A percentile compares a stretch with the other conserved stretches of the same genome.
These are phyloP conservation scores for Mortierella alpina DNA, from an alignment of 192 early-diverging fungal species.

Conservation along the genomic window DNA sequence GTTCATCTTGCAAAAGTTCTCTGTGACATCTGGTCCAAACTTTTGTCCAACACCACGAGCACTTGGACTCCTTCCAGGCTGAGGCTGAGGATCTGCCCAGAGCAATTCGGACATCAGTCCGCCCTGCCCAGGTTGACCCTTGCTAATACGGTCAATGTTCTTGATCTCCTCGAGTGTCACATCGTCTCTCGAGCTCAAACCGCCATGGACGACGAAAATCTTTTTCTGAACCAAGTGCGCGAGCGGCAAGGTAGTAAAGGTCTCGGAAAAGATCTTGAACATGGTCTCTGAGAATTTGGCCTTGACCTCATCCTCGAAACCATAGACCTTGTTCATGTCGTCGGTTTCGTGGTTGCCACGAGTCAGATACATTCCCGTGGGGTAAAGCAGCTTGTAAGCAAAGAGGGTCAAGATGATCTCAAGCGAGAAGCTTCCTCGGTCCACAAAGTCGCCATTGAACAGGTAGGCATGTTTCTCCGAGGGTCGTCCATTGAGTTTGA, in stretches of 20 bases:
- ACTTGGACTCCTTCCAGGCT: constrained; percentile 84
- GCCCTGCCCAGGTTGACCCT: constrained; percentile 73
- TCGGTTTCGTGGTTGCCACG: constrained; percentile 99
- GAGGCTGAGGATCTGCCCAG: constrained; percentile 96
- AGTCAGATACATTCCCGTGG: constrained; percentile 83
- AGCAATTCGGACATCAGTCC: constrained; percentile 94
- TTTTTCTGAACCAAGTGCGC: constrained; percentile 91
- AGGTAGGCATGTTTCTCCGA: constrained; percentile 85
- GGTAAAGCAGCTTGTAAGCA: constrained; percentile 91
- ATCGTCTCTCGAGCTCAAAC: constrained; percentile 89
- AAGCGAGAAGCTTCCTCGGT: constrained; percentile 97
- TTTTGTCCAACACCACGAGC: constrained; percentile 96
- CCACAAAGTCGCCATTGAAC: constrained; percentile 99
- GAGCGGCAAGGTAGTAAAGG: constrained; percentile 94
- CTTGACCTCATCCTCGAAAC: constrained; percentile 98
- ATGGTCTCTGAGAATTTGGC: constrained; percentile 92
- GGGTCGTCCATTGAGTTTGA: constrained; percentile 92
- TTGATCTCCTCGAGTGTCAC: constrained; percentile 94
- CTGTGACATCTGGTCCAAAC: constrained; percentile 98
- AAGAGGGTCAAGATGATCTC: constrained; percentile 94
- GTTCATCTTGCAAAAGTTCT: constrained; percentile 88
- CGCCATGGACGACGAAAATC: constrained; percentile 97
- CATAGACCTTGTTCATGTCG: constrained; percentile 99
- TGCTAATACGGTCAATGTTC: constrained; percentile 85
- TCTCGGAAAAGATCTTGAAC: constrained; percentile 95